Conservation (phyloP, 2,329 filamentous ascomycete species). For the Metarhizium rileyi region DNA sequence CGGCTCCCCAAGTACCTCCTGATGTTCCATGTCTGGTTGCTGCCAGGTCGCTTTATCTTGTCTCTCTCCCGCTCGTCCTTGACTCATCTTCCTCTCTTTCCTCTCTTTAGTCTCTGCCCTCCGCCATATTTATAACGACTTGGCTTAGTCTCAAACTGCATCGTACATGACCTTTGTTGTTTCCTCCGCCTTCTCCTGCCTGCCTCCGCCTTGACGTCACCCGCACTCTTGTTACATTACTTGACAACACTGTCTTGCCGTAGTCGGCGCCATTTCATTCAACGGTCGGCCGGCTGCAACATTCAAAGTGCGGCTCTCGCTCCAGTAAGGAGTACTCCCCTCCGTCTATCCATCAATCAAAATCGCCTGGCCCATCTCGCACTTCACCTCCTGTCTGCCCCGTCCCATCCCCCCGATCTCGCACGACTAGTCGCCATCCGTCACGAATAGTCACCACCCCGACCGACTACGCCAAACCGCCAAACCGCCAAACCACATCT, state of each 20-base stretch:
- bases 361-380: not conserved
- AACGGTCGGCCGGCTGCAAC: not conserved
- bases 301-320: not conserved
- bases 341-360: not conserved
- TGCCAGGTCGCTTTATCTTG: not conserved
- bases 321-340: no score
- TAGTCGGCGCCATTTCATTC: slow-evolving; percentile 4
- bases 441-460: not conserved
- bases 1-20: no score
- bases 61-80: slow-evolving; percentile 3
- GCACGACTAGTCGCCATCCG: not conserved
- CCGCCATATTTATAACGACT: no score
- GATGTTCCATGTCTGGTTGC: no score
- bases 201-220: not conserved
- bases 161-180: no score
- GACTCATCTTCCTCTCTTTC: not conserved
- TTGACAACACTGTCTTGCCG: no score
- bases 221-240: not conserved
- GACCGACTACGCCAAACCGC: not conserved
- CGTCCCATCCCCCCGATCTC: not conserved
- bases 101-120: not conserved
- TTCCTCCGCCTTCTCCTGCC: not conserved
- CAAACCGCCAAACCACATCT: not conserved
- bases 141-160: no score
- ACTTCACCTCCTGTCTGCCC: not conserved